phyloP scores from a whole-genome alignment of 169 alveolate genomes.

The Babesia divergens region DNA sequence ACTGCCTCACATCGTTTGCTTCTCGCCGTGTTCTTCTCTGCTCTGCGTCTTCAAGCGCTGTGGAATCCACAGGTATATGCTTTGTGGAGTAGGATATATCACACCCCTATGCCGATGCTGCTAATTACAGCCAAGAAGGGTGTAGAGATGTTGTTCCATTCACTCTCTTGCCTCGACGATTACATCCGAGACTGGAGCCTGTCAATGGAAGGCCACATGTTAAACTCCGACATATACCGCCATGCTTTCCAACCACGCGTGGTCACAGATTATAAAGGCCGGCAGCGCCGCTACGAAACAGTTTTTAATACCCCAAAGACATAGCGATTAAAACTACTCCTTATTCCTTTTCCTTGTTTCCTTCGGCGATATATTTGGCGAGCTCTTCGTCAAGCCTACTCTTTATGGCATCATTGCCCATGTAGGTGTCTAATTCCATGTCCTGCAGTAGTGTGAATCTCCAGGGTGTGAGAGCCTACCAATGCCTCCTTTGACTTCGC shows the following conservation, averaged over 20 bases:
- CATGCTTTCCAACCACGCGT: background rate
- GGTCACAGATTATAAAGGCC: constrained; percentile 37
- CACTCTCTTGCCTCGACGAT: constrained; percentile 24
- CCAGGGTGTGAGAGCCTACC: constrained; percentile 16
- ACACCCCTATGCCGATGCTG: constrained; percentile 49
- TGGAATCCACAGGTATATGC: constrained; percentile 57
- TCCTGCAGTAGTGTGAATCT: constrained; percentile 33
- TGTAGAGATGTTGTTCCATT: background rate
- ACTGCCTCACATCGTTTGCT: constrained; percentile 21
- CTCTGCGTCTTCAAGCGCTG: constrained; percentile 20
- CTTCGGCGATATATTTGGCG: constrained; percentile 54
- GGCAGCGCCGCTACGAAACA: constrained; percentile 13
- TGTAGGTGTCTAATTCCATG: constrained; percentile 63
- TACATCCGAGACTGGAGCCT: constrained; percentile 7
- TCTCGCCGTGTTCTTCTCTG: constrained; percentile 21
- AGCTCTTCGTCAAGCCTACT: constrained; percentile 50
- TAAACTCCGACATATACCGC: constrained; percentile 27
- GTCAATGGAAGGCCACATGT: constrained; percentile 41
- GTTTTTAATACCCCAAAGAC: background rate
- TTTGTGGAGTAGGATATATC: constrained; percentile 53
- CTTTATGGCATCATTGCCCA: constrained; percentile 64
- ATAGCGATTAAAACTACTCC: background rate
- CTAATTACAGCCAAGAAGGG: constrained; percentile 31
- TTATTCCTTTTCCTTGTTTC: background rate
- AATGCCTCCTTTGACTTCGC: constrained; percentile 36